Evolutionary conservation across 1,284 basidiomycete species (phyloP).

Genomic region (Coniophora puteana): DNA sequence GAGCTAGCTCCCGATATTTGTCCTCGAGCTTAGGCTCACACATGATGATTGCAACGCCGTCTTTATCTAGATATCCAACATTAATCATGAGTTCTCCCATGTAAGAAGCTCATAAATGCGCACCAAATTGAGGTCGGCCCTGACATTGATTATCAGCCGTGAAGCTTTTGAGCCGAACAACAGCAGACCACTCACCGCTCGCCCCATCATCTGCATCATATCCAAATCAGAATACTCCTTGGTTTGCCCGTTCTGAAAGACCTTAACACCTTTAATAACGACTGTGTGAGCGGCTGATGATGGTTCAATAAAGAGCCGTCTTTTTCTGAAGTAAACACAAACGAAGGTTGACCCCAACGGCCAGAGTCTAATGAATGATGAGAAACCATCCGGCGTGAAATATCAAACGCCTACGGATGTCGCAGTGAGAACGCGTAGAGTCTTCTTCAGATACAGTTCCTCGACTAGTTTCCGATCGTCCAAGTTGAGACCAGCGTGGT

Average conservation of each 20-base stretch:
- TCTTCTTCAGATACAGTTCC: constrained; percentile 61
- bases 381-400: constrained; percentile 8
- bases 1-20: constrained; percentile 66
- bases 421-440: constrained; percentile 65
- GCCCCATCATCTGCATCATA: constrained; percentile 83
- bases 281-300: constrained; percentile 72
- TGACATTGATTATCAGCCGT: constrained; percentile 30
- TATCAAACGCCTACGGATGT: constrained; percentile 54
- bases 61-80: constrained; percentile 53
- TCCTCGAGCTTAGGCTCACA: constrained; percentile 71
- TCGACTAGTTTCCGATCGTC: constrained; percentile 73
- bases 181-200: constrained; percentile 53
- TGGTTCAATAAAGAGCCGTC: constrained; percentile 7
- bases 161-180: background rate
- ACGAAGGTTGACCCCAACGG: constrained; percentile 89
- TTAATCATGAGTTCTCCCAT: constrained; percentile 7
- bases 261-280: constrained; percentile 77
- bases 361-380: constrained; percentile 58
- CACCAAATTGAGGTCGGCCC: constrained; percentile 92
- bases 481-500: constrained; percentile 81
- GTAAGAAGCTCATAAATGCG: constrained; percentile 4
- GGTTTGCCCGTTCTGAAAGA: constrained; percentile 60
- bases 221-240: constrained; percentile 81
- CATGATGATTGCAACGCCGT: constrained; percentile 75
- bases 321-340: constrained; percentile 30